Evolutionary conservation across 352 stramenopile genomes (phyloP), one percentile per base, ranked within the genome.

Genomic region (Thalassiosira mediterranea): DNA sequence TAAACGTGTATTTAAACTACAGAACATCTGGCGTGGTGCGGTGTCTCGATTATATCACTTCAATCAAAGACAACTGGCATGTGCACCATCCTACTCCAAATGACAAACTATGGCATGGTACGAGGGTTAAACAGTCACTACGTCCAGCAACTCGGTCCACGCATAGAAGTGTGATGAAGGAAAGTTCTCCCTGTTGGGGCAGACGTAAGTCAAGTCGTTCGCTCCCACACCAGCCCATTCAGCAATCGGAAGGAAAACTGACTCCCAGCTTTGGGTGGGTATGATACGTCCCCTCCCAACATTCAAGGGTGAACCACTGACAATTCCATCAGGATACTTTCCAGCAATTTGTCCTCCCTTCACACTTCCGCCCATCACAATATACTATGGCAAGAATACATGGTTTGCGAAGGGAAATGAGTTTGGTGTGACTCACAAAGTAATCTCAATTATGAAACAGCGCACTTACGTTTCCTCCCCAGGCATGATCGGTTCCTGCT

Each of bases 221-320:
- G 62, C 26, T 40, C 59, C 42, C 23, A 88, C 64, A 63, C 87
- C 87, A 60, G 82, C 57, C 84, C 84, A 92, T 29, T 87, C 47
- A 32, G 79, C 81, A 2, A 91, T 8, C 38, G 62, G 72, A 62
- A 76, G 53, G 47, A 87, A 92, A 8, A 91, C 51, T 40, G 68
- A 54, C 38, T 92, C 87, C 87, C 87, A 92, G 46, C 65, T 59
- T n/a, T 64, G 90, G 17, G 72, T 88, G 5, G 87, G 87, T 19
- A 92, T 89, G 17, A 91, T 64, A 28, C 84, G 72, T 21, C 87
- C 87, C 49, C 81, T 72, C 60, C 79, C 83, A 40, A 91, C 23
- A 54, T 76, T 87, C 19, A 84, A 34, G 19, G 57, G 47, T n/a
- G 67, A 58, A 25, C 72, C 66, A 17, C 86, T 70, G 11, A 56